A percentile compares a stretch with the other conserved stretches of the same genome.
Conservation (phyloP, 768 basidiomycete species). For the Phlebiopsis flavidoalba region DNA sequence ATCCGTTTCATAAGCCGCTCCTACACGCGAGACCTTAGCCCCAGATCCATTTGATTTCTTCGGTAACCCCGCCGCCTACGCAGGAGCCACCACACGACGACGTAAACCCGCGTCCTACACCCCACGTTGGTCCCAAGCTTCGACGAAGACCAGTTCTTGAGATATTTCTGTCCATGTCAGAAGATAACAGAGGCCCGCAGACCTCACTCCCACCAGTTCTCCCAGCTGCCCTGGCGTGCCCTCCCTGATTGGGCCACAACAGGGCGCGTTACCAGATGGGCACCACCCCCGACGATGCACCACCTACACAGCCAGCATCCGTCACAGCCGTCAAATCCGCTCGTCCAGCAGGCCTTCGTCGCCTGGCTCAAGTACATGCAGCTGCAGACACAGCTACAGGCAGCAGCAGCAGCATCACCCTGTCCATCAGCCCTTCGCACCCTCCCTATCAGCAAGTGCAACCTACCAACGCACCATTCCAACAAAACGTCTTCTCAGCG, state of each 20-base stretch:
- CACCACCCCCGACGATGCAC: slow-evolving; percentile 3
- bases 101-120: slow-evolving; percentile 4
- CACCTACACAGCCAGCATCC: slow-evolving; percentile 10
- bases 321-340: slow-evolving; percentile 13
- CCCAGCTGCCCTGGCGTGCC: background rate
- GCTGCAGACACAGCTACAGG: slow-evolving; percentile 17
- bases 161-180: slow-evolving; percentile 10
- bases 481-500: background rate
- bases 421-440: background rate
- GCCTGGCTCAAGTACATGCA: slow-evolving; percentile 25
- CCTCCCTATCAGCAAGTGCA: slow-evolving; percentile 11
- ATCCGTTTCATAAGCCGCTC: background rate
- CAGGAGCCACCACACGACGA: background rate
- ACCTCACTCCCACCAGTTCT: background rate
- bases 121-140: background rate
- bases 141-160: slow-evolving; percentile 10
- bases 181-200: slow-evolving; percentile 4
- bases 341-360: slow-evolving; percentile 21
- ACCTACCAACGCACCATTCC: slow-evolving; percentile 9
- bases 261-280: background rate
- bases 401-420: slow-evolving; percentile 8
- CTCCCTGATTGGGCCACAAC: background rate
- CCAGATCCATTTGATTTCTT: slow-evolving; percentile 12
- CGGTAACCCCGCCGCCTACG: background rate
- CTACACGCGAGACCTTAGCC: slow-evolving; percentile 10